Percentiles rank a stretch among this genome's conserved stretches.
Evolutionary conservation across 2,329 filamentous ascomycete genomes (phyloP).

Genomic region (Sclerotinia spermophila): DNA sequence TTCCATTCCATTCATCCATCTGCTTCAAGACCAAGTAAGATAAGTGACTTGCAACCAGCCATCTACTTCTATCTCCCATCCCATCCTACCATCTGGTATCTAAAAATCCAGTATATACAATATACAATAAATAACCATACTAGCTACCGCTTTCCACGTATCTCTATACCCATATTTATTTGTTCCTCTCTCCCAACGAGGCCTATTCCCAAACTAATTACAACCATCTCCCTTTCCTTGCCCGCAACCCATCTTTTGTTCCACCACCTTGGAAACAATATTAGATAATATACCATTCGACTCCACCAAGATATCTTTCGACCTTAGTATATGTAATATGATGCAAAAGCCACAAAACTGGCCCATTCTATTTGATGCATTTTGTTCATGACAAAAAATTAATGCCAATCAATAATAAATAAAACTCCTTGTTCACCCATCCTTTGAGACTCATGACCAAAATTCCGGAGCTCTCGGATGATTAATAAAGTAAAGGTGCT

Average conservation of each 20-base stretch:
- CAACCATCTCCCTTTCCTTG: background rate
- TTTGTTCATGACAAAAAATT: background rate
- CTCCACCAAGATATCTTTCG: background rate
- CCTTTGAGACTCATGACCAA: background rate
- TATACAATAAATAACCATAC: slow-evolving; percentile 6
- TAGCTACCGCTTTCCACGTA: background rate
- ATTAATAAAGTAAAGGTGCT: background rate
- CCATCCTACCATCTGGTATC: background rate
- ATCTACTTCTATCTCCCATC: background rate
- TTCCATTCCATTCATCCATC: background rate
- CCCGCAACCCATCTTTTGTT: background rate
- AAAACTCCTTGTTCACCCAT: slow-evolving; percentile 10
- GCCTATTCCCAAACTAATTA: slow-evolving; percentile 1
- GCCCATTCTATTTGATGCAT: slow-evolving; percentile 3
- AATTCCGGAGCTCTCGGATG: background rate
- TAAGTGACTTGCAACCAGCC: background rate
- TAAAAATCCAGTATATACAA: slow-evolving; percentile 10
- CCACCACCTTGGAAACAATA: background rate
- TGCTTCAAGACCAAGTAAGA: background rate
- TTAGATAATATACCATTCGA: background rate
- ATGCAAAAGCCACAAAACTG: background rate
- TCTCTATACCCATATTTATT: background rate
- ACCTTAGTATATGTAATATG: slow-evolving; percentile 2
- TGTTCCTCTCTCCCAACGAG: background rate
- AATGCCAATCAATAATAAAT: background rate